Conservation (phyloP, 768 basidiomycete species). For the Lactarius deliciosus region DNA sequence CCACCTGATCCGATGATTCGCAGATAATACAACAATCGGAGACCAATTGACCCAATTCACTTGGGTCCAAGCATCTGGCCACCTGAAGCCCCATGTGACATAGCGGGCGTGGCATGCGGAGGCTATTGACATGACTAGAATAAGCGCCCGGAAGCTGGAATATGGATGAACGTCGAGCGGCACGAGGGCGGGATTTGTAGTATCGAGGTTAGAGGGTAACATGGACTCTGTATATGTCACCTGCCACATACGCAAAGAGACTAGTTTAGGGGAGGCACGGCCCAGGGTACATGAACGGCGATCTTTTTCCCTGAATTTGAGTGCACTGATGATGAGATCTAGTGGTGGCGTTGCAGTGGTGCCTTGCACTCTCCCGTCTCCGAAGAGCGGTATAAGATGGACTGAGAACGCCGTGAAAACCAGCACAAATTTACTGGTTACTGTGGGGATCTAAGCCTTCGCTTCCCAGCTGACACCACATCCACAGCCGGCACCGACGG, state of each 20-base stretch:
- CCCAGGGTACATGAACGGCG: background rate
- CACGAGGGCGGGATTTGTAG: background rate
- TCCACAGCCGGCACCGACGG: slow-evolving; percentile 87
- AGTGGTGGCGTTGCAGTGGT: background rate
- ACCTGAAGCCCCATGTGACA: background rate
- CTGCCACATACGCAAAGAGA: background rate
- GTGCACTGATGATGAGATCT: background rate
- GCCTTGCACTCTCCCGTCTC: background rate
- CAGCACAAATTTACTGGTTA: background rate
- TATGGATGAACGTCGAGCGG: background rate
- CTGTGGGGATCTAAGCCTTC: slow-evolving; percentile 43
- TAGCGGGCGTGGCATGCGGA: background rate
- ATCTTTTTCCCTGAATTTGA: background rate
- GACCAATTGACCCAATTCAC: background rate
- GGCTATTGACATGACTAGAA: background rate
- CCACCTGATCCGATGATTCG: background rate
- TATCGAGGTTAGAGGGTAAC: background rate
- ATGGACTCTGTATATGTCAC: background rate
- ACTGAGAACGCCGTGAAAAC: background rate
- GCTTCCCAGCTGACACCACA: slow-evolving; percentile 97
- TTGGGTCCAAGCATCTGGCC: background rate
- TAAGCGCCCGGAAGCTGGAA: background rate
- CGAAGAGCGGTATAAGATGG: background rate
- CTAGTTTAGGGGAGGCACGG: background rate
- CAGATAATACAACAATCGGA: background rate